Evolutionary conservation across 306 rosid genomes (phyloP), one percentile per base, ranked within the genome.

Genomic region (Casuarina glauca): DNA sequence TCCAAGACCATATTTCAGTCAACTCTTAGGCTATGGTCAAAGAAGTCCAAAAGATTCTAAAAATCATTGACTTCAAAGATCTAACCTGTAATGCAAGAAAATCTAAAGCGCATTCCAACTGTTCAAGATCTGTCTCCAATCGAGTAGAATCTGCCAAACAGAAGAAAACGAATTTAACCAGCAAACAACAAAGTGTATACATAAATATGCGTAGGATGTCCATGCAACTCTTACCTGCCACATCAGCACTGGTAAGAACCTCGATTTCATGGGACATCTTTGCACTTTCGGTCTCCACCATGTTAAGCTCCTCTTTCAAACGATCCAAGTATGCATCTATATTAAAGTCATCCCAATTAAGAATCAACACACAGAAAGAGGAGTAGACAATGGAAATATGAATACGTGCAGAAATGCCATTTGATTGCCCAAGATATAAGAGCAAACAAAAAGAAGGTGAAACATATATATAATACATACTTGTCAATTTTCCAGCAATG

Each of bases 41-140:
- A 54, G n/a, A 12, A 60, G 32, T 43, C 63, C 39, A 74, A 71
- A 38, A 73, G 12, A 17, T 53, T 15, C 48, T 71, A 38, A 36
- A 66, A 8, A 74, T 45, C 12, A 46, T 79, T 41, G 39, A 69
- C 6, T 62, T 69, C 20, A 62, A 66, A 70, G 73, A 84, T 78
- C 89, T 38, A 82, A 89, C 98, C 98, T 89, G 81, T n/a, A 81
- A 76, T 58, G 86, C 17, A 67, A 74, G 72, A 76, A 52, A 83
- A 16, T 92, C 86, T 69, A 92, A 58, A 45, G 89, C 83, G 73
- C 74, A 83, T 44, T 87, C 83, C 74, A 92, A 53, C 75, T 79
- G 83, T 84, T 87, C 93, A 73, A 91, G 88, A 76, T 86, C 85
- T 74, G 80, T 76, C 82, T 73, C 82, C 69, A 95, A 76, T 48